Base-by-base conservation (phyloP, 2,329 filamentous ascomycete species). In the Rhexocercosporidium sp. region DNA sequence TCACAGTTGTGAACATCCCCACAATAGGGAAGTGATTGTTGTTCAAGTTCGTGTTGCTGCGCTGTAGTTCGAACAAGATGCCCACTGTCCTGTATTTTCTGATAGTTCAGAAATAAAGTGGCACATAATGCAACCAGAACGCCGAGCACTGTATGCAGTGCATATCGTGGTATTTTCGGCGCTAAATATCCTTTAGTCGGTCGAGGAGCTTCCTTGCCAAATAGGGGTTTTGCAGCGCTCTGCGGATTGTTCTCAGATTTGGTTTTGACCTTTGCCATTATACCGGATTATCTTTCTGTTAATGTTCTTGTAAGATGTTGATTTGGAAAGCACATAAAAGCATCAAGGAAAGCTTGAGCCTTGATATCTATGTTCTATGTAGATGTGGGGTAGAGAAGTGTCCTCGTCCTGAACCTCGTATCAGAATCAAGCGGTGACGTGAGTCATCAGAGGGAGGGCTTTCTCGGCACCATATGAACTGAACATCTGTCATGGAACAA, bases 391-490 rank as follows among this genome's bases (percentile, higher is more conserved):
- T 16, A 57, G 34, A 25, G 54, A 57, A 12, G 34, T 57, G 54
- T 57, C 54, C 54, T 57, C 20, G 54, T 14, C n/a, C 11, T 25
- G 5, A 25, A 41, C 7, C 54, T 57, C 54, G 54, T 57, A 57
- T 57, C 20, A 39, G 20, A 41, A 39, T 51, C 47, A 3, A 57
- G n/a, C 20, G 18, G 20, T 20, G 41, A 8, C 53, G 53, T 56
- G 54, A 57, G 54, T 57, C 54, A 57, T 57, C 54, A 57, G 18
- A 3, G 41, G 12, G 18, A 3, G 41, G 12, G 20, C 31, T n/a
- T 57, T 12, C 54, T 41, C 31, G 25, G 49, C 49, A 11, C 16
- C 20, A 12, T 7, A 14, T 1, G 9, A 11, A n/a, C 22, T 39
- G 3, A 25, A 2, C 41, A 57, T 41, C 54, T 57, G 54, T 12